These are phyloP conservation scores for Microbotryum scabiosae DNA, from an alignment of 1,284 basidiomycete species.

Conservation along the genomic window DNA sequence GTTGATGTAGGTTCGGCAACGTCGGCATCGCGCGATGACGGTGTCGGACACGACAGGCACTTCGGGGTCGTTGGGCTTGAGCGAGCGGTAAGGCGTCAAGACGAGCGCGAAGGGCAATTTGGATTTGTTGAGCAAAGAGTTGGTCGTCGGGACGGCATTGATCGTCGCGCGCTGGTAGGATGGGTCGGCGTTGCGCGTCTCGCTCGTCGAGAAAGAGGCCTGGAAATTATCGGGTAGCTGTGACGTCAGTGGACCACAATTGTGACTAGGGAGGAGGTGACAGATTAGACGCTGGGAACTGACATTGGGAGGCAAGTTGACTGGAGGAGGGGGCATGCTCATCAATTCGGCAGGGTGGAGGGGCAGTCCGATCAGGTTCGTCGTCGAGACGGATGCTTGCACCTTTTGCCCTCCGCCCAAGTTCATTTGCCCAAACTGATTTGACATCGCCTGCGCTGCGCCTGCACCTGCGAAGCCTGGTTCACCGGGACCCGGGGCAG, in stretches of 20 bases:
- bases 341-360: conserved; percentile 75
- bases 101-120: conserved; percentile 88
- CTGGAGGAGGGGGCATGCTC: conserved; percentile 72
- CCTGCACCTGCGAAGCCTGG: not conserved
- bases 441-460: conserved; percentile 56
- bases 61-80: conserved; percentile 46
- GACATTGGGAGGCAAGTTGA: conserved; percentile 68
- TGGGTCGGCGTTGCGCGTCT: conserved; percentile 73
- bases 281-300: conserved; percentile 36
- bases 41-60: conserved; percentile 88
- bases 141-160: conserved; percentile 88
- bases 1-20: conserved; percentile 97
- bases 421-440: conserved; percentile 82
- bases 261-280: not conserved
- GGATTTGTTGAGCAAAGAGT: conserved; percentile 79
- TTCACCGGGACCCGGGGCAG: not conserved
- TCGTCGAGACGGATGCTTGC: conserved; percentile 23
- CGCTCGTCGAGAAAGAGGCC: conserved; percentile 68
- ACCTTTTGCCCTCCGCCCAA: conserved; percentile 39
- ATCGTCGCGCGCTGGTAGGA: conserved; percentile 90
- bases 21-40: conserved; percentile 91
- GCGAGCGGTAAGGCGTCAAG: conserved; percentile 81
- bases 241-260: not conserved
- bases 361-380: conserved; percentile 76
- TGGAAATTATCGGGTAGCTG: conserved; percentile 5